Conservation (phyloP, 345 rosid species). For the Microthlaspi erraticum region DNA sequence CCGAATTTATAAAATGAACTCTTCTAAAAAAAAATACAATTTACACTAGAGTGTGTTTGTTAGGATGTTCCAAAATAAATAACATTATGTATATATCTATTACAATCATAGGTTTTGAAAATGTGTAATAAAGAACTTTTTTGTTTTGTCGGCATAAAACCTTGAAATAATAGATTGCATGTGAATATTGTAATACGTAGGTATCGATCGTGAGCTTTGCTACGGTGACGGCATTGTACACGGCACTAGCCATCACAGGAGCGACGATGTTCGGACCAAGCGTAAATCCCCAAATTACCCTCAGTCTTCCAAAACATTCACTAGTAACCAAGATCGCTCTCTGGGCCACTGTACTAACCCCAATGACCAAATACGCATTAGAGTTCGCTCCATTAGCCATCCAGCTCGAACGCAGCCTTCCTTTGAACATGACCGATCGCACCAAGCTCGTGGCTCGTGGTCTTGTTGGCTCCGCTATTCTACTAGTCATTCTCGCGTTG, state of each 20-base stretch:
- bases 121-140: not conserved
- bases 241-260: constrained; percentile 67
- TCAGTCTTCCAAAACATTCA: constrained; percentile 65
- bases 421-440: constrained; percentile 48
- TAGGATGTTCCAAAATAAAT: too few species aligned
- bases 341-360: constrained; percentile 81
- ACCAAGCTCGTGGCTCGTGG: constrained; percentile 56
- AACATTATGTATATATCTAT: too few species aligned
- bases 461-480: constrained; percentile 56
- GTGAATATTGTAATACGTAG: constrained; percentile 5
- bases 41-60: too few species aligned
- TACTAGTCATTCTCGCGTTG: constrained; percentile 55
- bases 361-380: constrained; percentile 82
- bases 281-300: constrained; percentile 72
- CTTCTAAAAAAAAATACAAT: too few species aligned
- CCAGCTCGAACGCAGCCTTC: constrained; percentile 65
- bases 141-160: not conserved
- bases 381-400: constrained; percentile 81
- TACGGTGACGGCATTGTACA: constrained; percentile 56
- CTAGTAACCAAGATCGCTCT: constrained; percentile 69
- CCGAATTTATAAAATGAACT: too few species aligned
- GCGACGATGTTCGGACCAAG: constrained; percentile 69
- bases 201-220: constrained; percentile 78
- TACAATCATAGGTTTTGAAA: not conserved
- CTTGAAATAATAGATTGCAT: not conserved